Base-by-base conservation (phyloP, 352 stramenopile species). In the Phytophthora multivora region DNA sequence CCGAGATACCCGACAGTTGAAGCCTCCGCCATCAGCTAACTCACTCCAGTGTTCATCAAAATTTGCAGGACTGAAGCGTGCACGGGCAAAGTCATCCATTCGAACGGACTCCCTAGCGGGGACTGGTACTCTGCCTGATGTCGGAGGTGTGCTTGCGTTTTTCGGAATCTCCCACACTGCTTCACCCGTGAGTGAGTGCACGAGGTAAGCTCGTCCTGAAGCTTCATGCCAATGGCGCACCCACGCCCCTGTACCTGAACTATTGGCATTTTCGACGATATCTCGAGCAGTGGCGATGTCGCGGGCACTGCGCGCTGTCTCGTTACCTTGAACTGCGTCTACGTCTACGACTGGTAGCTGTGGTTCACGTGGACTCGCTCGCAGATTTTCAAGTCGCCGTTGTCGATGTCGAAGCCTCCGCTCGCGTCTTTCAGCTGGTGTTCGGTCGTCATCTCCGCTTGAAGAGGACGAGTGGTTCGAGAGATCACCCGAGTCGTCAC, bases 141-240 rank as follows among this genome's bases (percentile, higher is more conserved):
- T 21, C 3, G 26, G 41, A 45, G 35, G 46, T 19, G 13, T 45
- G 10, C 5, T 50, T 33, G 28, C 31, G 6, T 38, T 50, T 30
- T 41, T 58, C 9, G 48, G 15, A n/a, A 86, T 83, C 51, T 92
- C 85, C 83, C 85, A 92, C 4, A 93, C 72, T 0, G 77, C 77
- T 55, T 91, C 83, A 4, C 75, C 69, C 0, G 85, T 91, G 31
- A 87, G 36, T 2, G 79, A 88, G 55, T 93, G 84, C 13, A 89
- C 80, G 10, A 93, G 73, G 54, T 88, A 92, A 1, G 80, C 63
- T 6, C 78, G 69, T 2, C 59, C 59, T 4, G 75, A 89, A 10
- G 54, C 59, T 0, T 84, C 71, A 45, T 91, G 78, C 66, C 65
- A 81, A 49, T 93, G 75, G 0, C 85, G 83, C 36, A 93, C 66